Evolutionary conservation across 73 alveolate genomes (phyloP).

Genomic region (Stentor coeruleus): DNA sequence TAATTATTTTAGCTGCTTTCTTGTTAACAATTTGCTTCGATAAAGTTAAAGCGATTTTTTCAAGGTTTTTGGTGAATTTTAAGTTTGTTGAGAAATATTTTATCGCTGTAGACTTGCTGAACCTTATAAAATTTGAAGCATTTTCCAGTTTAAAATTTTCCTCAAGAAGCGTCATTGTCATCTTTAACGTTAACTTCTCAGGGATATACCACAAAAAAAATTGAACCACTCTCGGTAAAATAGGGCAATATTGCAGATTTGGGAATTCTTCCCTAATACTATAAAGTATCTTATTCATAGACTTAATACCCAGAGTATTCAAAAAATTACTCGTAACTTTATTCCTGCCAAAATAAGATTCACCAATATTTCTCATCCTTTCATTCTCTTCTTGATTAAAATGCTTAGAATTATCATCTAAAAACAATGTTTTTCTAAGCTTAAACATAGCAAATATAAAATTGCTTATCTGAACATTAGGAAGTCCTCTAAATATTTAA

Average conservation of each 20-base stretch:
- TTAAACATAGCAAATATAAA: too few relatives aligned
- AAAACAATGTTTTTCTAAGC: too few relatives aligned
- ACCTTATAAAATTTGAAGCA: not conserved
- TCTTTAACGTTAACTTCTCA: not conserved
- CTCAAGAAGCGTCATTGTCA: not conserved
- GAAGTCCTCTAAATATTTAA: not conserved
- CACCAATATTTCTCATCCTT: not conserved
- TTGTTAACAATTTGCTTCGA: not conserved
- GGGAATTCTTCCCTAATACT: not conserved
- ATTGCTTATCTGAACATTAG: not conserved
- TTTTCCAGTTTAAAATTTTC: not conserved
- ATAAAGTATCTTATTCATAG: not conserved
- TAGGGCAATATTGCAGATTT: not conserved
- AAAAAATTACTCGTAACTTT: not conserved
- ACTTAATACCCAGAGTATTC: not conserved
- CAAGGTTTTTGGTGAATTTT: not conserved
- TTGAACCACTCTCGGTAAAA: not conserved
- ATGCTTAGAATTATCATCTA: not conserved
- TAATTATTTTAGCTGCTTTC: not conserved
- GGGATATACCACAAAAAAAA: not conserved
- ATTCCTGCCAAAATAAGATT: not conserved
- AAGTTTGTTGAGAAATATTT: not conserved
- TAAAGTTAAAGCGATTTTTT: not conserved
- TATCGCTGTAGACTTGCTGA: not conserved
- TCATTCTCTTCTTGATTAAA: not conserved